Conservation (phyloP, 1,284 basidiomycete species). For the Testicularia cyperi region DNA sequence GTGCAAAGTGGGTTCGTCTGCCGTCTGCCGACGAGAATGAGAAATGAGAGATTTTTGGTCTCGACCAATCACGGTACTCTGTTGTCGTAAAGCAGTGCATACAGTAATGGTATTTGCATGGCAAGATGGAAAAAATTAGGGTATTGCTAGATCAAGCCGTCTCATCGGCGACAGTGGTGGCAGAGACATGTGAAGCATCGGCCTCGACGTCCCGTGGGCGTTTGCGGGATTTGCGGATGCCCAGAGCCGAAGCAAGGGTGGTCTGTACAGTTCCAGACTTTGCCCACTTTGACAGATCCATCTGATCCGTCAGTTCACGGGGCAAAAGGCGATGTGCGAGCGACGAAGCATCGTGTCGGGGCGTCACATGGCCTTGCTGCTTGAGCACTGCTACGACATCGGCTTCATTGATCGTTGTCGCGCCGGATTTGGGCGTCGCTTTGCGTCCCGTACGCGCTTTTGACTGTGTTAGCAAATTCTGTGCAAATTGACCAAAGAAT, state of each 20-base stretch:
- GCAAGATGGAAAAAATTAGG: no score
- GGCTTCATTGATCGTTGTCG: conserved; percentile 15
- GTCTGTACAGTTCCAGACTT: conserved; percentile 27
- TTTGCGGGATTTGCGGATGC: no score
- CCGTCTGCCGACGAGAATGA: no score
- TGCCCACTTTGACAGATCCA: conserved; percentile 29
- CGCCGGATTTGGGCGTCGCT: not conserved
- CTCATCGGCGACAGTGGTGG: no score
- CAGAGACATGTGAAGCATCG: no score
- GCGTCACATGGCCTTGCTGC: conserved; percentile 31
- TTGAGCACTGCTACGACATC: conserved; percentile 31
- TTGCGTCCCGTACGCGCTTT: conserved; percentile 1
- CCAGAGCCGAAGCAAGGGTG: conserved; percentile 5
- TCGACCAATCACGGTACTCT: no score
- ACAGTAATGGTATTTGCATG: no score
- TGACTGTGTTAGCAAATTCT: conserved; percentile 13
- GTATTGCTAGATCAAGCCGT: no score
- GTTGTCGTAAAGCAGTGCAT: no score
- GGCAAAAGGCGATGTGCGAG: conserved; percentile 28
- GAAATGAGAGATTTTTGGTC: no score
- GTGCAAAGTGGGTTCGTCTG: no score
- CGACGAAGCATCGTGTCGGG: conserved; percentile 14
- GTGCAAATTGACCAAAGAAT: conserved; percentile 26
- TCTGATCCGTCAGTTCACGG: conserved; percentile 34
- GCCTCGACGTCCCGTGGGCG: no score